Evolutionary conservation across 495 filamentous ascomycete genomes (phyloP).

Genomic region (Melanomma pulvis-pyrius): DNA sequence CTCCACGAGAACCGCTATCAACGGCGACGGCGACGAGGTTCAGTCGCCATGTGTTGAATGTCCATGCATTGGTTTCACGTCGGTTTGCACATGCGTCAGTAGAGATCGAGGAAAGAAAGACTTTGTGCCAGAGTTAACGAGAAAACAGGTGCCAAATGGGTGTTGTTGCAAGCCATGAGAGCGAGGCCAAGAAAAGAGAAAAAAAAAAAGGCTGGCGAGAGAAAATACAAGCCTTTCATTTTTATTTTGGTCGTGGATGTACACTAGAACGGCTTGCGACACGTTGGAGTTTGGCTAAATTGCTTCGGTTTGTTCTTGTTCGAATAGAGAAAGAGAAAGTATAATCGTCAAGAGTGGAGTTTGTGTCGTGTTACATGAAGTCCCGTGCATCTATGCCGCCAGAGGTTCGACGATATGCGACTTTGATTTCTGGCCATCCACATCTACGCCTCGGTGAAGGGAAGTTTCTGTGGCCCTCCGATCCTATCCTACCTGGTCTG

Average conservation of each 20-base stretch:
- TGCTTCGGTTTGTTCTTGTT: not conserved
- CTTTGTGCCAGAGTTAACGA: not conserved
- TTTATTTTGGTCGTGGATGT: not conserved
- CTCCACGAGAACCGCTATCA: constrained; percentile 5
- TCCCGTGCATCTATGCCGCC: not conserved
- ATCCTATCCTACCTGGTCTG: not conserved
- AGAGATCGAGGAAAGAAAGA: not conserved
- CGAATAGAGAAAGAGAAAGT: not conserved
- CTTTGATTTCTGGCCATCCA: not conserved
- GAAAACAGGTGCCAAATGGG: constrained; percentile 24
- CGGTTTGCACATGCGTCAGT: constrained; percentile 28
- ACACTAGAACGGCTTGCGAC: not conserved
- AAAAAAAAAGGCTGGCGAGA: not conserved
- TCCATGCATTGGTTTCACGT: constrained; percentile 15
- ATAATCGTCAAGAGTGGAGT: not conserved
- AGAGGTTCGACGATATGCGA: not conserved
- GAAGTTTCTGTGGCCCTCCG: not conserved
- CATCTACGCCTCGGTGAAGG: too few species aligned
- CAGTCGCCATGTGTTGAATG: constrained; percentile 22
- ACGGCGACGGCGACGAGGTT: not conserved
- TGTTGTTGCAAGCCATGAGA: constrained; percentile 24
- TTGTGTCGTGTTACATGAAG: not conserved
- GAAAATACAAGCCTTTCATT: not conserved
- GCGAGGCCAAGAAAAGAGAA: not conserved
- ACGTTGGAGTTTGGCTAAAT: not conserved